Base-by-base conservation (phyloP, 2,329 filamentous ascomycete genomes). In the Alternaria metachromatica region DNA sequence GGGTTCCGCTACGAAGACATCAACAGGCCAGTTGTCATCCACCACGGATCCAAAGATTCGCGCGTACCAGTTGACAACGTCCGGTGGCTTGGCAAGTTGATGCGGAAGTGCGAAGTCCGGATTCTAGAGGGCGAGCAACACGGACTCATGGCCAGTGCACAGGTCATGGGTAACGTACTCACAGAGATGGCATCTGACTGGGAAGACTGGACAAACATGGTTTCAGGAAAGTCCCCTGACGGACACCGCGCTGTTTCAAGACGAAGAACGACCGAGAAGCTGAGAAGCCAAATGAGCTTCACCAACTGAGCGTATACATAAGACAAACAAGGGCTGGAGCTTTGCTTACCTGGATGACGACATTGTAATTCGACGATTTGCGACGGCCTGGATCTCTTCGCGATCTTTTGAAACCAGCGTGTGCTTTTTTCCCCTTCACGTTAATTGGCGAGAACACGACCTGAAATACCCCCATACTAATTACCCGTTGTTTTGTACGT, bases 1-100 rank as follows among this genome's bases (percentile, higher is more conserved):
- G 96, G 96, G 0, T 99, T 99, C 82, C 89, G 94, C 54, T 99
- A 99, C 76, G 95, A 97, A 18, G 96, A 99, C 77, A 97, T 99
- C 69, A 96, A 92, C 6, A 88, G 94, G 9, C 88, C 93, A 0
- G 92, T 98, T 0, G 91, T 97, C 23, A 97, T 99, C 68, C 95
- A 97, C 75, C 96, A 99, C 78, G 96, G 96, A 41, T 93, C 89
- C 75, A 90, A 92, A 72, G 96, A 99, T 75, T 94, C 91, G 7
- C 88, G 96, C 23, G 96, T 99, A 2, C 96, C 96, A 0, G 91
- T 97, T 13, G 96, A 97, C 61, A 99, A 99, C 74, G 93, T 97
- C 21, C 88, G 91, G 69, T 99, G 96, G 96, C 86, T 99, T 8
- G 94, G 94, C 62, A 94, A 94, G 80, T 92, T 92, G 45, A 98